These are phyloP conservation scores for Colletotrichum spaethianum DNA, from an alignment of 2,329 filamentous ascomycete species.

Conservation along the genomic window DNA sequence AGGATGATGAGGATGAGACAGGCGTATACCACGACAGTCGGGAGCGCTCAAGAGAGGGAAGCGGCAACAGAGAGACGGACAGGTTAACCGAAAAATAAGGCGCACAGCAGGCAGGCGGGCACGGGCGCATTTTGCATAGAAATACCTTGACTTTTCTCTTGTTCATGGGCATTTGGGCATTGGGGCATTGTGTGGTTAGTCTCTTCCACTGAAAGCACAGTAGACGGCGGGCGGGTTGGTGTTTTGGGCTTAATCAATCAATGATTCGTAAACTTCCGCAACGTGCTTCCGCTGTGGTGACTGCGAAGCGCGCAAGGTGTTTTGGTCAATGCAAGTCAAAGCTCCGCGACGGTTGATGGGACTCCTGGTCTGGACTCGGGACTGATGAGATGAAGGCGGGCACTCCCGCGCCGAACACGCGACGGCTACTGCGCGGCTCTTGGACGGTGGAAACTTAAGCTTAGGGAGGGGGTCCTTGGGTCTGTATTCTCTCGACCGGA, in stretches of 20 bases:
- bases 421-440: constrained; percentile 19
- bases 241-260: constrained; percentile 29
- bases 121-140: constrained; percentile 38
- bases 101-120: constrained; percentile 16
- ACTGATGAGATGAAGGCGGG: constrained; percentile 21
- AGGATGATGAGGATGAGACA: constrained; percentile 76
- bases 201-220: constrained; percentile 26
- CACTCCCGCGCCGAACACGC: constrained; percentile 22
- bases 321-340: not conserved
- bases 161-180: constrained; percentile 43
- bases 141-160: constrained; percentile 21
- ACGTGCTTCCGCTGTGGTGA: not conserved
- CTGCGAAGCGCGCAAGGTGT: not conserved
- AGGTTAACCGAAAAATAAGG: constrained; percentile 43
- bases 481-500: not conserved
- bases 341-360: constrained; percentile 1
- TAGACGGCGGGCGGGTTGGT: constrained; percentile 21
- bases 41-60: constrained; percentile 40
- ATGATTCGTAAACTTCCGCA: constrained; percentile 10
- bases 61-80: constrained; percentile 37
- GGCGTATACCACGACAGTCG: constrained; percentile 52
- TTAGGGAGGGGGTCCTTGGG: not conserved
- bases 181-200: constrained; percentile 48
- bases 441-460: not conserved
- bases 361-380: constrained; percentile 16